These are phyloP conservation scores for Nyctanthes arbortristis DNA, from an alignment of 257 asterid genomes.

Conservation along the genomic window DNA sequence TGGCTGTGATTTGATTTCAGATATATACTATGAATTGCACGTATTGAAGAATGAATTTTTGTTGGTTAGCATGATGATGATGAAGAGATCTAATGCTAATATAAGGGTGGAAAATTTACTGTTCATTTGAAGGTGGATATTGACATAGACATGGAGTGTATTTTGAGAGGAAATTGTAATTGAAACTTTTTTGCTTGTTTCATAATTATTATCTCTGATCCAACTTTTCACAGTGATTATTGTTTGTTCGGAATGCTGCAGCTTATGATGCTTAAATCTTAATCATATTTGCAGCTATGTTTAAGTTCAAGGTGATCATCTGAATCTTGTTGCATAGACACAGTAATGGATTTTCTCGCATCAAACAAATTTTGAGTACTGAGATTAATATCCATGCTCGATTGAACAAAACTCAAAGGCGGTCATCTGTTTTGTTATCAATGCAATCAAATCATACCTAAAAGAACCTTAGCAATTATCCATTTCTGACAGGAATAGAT, in stretches of 20 bases:
- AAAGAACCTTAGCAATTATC: neutral
- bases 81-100: conserved; percentile 10
- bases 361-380: neutral
- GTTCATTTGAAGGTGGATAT: no score
- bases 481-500: no score
- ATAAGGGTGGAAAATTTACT: neutral
- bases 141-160: conserved; percentile 2
- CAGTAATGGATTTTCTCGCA: neutral
- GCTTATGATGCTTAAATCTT: neutral
- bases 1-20: conserved; percentile 8
- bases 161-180: conserved; percentile 19
- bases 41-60: conserved; percentile 1
- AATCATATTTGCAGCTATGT: neutral
- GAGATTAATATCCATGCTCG: neutral
- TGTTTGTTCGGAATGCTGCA: neutral
- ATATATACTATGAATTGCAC: neutral
- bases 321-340: neutral
- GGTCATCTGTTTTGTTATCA: neutral
- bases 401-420: neutral
- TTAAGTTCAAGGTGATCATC: neutral
- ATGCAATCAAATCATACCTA: neutral
- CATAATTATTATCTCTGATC: neutral
- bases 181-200: no score
- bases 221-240: neutral
- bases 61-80: conserved; percentile 2